Evolutionary conservation across 2,329 filamentous ascomycete genomes (phyloP).

Genomic region (Colletotrichum truncatum): DNA sequence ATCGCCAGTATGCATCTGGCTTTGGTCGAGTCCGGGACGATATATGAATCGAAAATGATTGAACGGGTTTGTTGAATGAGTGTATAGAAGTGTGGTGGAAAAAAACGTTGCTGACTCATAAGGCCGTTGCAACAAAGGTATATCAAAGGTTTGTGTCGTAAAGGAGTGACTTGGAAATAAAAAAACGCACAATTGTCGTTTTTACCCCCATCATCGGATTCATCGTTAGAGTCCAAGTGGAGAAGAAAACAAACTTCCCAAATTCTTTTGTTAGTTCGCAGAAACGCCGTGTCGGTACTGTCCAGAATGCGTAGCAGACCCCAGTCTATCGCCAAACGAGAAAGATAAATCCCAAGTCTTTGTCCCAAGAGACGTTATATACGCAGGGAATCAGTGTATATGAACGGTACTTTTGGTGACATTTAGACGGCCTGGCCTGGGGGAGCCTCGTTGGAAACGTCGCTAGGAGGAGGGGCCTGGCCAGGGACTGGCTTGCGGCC

Average conservation of each 20-base stretch:
- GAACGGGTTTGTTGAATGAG: constrained; percentile 37
- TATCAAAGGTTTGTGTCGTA: constrained; percentile 32
- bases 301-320: constrained; percentile 31
- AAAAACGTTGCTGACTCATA: constrained; percentile 12
- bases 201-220: constrained; percentile 21
- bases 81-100: constrained; percentile 42
- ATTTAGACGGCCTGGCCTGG: constrained; percentile 46
- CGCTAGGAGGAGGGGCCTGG: constrained; percentile 9
- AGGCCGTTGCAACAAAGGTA: constrained; percentile 30
- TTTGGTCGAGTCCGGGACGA: constrained; percentile 27
- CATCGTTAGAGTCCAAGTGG: constrained; percentile 17
- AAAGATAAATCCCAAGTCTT: constrained; percentile 30
- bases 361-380: constrained; percentile 24
- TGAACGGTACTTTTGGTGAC: background rate
- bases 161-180: constrained; percentile 32
- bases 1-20: constrained; percentile 17
- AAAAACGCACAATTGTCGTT: constrained; percentile 17
- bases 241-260: background rate
- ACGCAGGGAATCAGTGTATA: constrained; percentile 17
- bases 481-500: constrained; percentile 66
- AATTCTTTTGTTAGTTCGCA: constrained; percentile 23
- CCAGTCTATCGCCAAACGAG: constrained; percentile 30
- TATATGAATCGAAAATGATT: constrained; percentile 33
- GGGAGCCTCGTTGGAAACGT: constrained; percentile 4
- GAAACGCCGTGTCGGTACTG: constrained; percentile 30